These are phyloP conservation scores for Paramyrothecium roridum DNA, from an alignment of 2,329 filamentous ascomycete genomes.

Conservation along the genomic window DNA sequence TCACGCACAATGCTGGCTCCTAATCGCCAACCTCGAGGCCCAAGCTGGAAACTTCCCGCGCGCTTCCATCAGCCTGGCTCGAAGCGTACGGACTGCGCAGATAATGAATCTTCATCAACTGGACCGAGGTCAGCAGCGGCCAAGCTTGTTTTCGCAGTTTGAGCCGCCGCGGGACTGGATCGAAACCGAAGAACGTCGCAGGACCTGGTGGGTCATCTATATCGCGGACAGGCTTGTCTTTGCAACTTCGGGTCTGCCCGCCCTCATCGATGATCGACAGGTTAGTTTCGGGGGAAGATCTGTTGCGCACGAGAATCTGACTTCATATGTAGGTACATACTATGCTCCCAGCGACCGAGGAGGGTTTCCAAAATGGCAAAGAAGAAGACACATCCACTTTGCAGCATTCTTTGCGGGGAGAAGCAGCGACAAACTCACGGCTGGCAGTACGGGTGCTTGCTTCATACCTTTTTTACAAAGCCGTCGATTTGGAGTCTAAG, in stretches of 20 bases:
- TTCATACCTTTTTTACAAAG: background rate
- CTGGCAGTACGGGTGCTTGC: background rate
- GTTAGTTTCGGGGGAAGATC: background rate
- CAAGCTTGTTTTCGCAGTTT: background rate
- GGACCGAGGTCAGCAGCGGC: background rate
- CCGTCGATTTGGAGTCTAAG: background rate
- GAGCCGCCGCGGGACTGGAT: background rate
- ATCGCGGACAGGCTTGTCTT: background rate
- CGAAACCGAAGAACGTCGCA: background rate
- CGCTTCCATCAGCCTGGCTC: background rate
- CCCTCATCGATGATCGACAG: background rate
- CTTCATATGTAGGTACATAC: background rate
- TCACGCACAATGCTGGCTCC: background rate
- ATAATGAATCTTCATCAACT: background rate
- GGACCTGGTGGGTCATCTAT: background rate
- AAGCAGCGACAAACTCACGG: background rate
- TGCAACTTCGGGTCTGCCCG: background rate
- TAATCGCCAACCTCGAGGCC: background rate
- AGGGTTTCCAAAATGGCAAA: background rate
- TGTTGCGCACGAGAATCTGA: background rate
- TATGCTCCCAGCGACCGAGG: background rate
- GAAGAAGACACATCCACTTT: background rate
- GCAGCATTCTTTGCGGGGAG: background rate
- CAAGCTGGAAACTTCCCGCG: background rate
- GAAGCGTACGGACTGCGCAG: background rate